phyloP scores from a whole-genome alignment of 2,329 filamentous ascomycete species.

The Ceratocystis eucalypticola region DNA sequence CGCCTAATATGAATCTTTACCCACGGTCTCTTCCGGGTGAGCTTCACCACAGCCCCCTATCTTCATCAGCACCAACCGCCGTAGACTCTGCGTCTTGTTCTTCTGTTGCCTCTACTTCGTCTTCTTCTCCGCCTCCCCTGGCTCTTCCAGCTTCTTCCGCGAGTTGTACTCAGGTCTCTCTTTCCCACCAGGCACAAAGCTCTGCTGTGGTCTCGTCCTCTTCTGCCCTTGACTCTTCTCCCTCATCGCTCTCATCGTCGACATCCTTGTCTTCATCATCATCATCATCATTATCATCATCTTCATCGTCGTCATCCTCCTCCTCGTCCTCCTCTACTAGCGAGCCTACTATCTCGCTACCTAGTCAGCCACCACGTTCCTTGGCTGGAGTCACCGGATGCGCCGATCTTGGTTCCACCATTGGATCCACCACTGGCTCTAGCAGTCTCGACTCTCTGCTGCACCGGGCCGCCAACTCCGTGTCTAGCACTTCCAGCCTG shows the following conservation, averaged over 20 bases:
- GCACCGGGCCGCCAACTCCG: slow-evolving; percentile 22
- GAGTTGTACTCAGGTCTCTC: neutral
- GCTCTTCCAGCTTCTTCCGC: neutral
- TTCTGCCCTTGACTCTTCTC: slow-evolving; percentile 10
- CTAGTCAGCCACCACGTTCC: neutral
- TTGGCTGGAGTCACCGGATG: neutral
- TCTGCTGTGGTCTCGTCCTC: neutral
- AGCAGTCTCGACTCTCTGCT: slow-evolving; percentile 9
- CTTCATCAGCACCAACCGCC: neutral
- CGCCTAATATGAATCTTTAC: slow-evolving; percentile 15
- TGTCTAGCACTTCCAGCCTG: slow-evolving; percentile 21
- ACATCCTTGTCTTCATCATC: neutral
- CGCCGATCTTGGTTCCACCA: slow-evolving; percentile 3
- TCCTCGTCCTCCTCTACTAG: neutral
- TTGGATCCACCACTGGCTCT: slow-evolving; percentile 8
- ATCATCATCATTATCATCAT: neutral
- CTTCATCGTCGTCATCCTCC: neutral
- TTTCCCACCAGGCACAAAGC: slow-evolving; percentile 10
- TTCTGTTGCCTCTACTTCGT: neutral
- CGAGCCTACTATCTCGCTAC: neutral
- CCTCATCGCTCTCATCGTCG: slow-evolving; percentile 2
- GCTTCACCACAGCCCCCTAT: neutral
- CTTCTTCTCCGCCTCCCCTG: neutral
- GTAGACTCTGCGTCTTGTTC: neutral
- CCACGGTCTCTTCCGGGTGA: neutral